These are phyloP conservation scores for Gyromitra esculenta DNA, from an alignment of 2,329 filamentous ascomycete species.

Conservation along the genomic window DNA sequence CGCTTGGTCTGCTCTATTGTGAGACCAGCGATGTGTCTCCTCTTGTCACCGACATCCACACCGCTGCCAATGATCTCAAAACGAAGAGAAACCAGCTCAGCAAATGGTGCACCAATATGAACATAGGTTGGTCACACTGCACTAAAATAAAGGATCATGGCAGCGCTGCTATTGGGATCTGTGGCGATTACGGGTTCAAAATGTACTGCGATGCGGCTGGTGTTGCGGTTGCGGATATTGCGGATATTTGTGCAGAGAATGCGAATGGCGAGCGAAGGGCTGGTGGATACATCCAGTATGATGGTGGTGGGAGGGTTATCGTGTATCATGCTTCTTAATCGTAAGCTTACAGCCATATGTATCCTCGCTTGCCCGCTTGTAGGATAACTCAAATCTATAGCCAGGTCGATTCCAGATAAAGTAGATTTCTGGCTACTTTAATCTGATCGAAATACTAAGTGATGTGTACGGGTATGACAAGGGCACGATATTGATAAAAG, in stretches of 20 bases:
- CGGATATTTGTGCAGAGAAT: not conserved
- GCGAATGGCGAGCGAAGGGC: not conserved
- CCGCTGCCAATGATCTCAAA: not conserved
- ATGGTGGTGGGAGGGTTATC: not conserved
- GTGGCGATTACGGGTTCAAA: not conserved
- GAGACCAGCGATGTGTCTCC: constrained; percentile 1
- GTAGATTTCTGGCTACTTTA: not conserved
- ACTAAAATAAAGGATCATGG: not conserved
- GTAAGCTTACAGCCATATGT: not conserved
- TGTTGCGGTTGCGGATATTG: no score
- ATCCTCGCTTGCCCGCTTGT: not conserved
- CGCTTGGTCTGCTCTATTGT: not conserved
- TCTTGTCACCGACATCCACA: not conserved
- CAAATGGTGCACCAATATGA: not conserved
- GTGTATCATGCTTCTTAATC: not conserved
- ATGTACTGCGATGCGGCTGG: not conserved
- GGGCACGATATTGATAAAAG: no score
- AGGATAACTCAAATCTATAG: not conserved
- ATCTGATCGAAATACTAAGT: not conserved
- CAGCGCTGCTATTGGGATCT: not conserved
- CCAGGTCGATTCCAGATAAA: not conserved
- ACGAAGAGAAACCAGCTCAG: no score
- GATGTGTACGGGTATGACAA: not conserved
- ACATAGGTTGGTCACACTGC: not conserved
- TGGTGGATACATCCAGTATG: not conserved